Base-by-base conservation (phyloP, 495 filamentous ascomycete genomes). In the Tuber magnatum region DNA sequence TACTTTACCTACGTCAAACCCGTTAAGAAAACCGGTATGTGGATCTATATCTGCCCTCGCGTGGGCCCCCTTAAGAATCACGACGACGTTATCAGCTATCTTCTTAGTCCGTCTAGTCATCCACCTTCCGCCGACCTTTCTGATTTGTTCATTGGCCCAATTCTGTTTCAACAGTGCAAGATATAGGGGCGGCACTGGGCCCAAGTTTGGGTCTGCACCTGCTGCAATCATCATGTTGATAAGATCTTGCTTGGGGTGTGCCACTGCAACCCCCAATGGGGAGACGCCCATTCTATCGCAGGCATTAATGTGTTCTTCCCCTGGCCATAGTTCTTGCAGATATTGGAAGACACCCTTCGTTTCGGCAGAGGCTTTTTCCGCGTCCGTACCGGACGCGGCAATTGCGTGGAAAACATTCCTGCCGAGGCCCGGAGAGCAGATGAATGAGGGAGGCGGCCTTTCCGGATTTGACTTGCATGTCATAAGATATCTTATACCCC, bases 221-320 rank as follows among this genome's bases (percentile, higher is more conserved):
- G 56, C 56, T 35, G 56, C 56, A 65, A 65, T 65, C 56, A 65
- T 65, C 56, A 65, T 65, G 18, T 65, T 65, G 6, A 65, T 65
- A 35, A 65, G 56, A 35, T 65, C 56, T 32, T 18, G 12, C 56
- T 65, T 65, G 1, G 56, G 32, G 32, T 65, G 8, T 20, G 32
- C 16, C 56, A 35, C 56, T 65, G 56, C 56, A 35, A 18, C 12
- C 56, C 12, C 12, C 6, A 65, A 32, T 20, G 56, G 56, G 28
- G 56, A 5, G 28, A 35, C 7, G 28, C 28, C 56, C 16, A 35
- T 35, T 65, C 28, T 65, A 35, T 65, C 56, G 56, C 56, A 65
- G 56, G 56, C 56, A 20, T 65, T 65, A 35, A 65, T 65, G 28
- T 35, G 56, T 20, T 65, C 56, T 35, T 35, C 12, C 28, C 56